Conservation (phyloP, 2,329 filamentous ascomycete species). For the Hypoxylon sp. region DNA sequence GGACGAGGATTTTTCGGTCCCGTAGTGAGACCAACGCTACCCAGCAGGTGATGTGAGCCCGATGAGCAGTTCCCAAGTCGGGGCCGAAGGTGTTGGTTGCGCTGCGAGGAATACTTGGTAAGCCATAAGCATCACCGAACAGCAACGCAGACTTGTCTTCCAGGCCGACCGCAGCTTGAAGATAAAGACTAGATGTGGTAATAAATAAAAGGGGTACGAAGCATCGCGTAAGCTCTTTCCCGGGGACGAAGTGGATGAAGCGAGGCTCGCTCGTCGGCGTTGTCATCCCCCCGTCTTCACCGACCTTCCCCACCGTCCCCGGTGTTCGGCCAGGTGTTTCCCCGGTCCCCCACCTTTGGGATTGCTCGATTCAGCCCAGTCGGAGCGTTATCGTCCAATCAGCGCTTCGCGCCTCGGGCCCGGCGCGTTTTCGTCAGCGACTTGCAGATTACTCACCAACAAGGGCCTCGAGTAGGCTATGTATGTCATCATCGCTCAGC, state of each 20-base stretch:
- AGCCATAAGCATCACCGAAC: neutral
- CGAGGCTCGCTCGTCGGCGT: neutral
- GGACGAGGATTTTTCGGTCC: neutral
- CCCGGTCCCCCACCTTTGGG: constrained; percentile 12
- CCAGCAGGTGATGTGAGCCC: neutral
- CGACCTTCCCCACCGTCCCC: neutral
- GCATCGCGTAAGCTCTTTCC: neutral
- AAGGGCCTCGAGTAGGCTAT: too few relatives aligned
- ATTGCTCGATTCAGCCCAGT: constrained; percentile 26
- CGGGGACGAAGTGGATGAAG: too few relatives aligned
- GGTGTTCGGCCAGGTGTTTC: neutral
- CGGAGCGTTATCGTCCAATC: constrained; percentile 12
- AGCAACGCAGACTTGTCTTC: neutral
- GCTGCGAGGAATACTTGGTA: neutral
- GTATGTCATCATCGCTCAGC: too few relatives aligned
- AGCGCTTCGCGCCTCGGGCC: neutral
- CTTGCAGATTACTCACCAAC: too few relatives aligned
- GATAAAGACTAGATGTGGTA: constrained; percentile 5
- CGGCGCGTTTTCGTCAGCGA: constrained; percentile 1
- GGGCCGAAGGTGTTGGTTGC: neutral
- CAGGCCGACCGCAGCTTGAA: neutral
- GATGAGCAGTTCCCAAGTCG: neutral
- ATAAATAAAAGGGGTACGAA: neutral
- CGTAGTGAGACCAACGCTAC: neutral
- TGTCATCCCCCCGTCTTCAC: neutral